Percentiles rank a stretch among this genome's conserved stretches.
phyloP scores from a whole-genome alignment of 2,329 filamentous ascomycete species.

The Fusarium austroafricanum region DNA sequence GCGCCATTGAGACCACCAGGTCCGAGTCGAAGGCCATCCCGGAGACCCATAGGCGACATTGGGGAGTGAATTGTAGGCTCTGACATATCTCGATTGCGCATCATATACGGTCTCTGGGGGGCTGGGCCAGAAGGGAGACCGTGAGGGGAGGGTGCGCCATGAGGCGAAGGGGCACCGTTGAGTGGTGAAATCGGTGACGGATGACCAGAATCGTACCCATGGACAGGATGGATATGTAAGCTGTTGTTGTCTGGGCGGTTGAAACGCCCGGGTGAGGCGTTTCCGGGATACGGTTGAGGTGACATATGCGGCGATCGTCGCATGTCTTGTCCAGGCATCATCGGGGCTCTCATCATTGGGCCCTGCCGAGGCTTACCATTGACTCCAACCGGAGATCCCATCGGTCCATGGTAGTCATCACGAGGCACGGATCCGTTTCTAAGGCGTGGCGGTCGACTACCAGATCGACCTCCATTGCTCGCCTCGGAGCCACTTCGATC shows the following conservation, averaged over 20 bases:
- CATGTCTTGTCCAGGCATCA: slow-evolving; percentile 60
- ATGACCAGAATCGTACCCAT: slow-evolving; percentile 54
- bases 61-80: slow-evolving; percentile 62
- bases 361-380: slow-evolving; percentile 47
- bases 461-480: slow-evolving; percentile 58
- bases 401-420: slow-evolving; percentile 51
- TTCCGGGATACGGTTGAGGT: slow-evolving; percentile 52
- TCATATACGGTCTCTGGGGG: slow-evolving; percentile 40
- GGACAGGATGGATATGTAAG: slow-evolving; percentile 27
- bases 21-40: slow-evolving; percentile 52
- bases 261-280: slow-evolving; percentile 39
- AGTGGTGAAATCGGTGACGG: slow-evolving; percentile 59
- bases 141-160: slow-evolving; percentile 29
- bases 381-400: slow-evolving; percentile 35
- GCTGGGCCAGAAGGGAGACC: slow-evolving; percentile 26
- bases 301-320: slow-evolving; percentile 61
- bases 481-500: slow-evolving; percentile 68
- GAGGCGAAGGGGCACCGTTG: slow-evolving; percentile 24
- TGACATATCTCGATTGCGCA: slow-evolving; percentile 62
- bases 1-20: slow-evolving; percentile 51
- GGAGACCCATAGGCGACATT: slow-evolving; percentile 56
- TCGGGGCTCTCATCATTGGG: slow-evolving; percentile 57
- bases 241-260: slow-evolving; percentile 41
- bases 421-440: slow-evolving; percentile 54
- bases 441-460: slow-evolving; percentile 55